phyloP scores from a whole-genome alignment of 352 stramenopile genomes.

The Phytophthora kernoviae region DNA sequence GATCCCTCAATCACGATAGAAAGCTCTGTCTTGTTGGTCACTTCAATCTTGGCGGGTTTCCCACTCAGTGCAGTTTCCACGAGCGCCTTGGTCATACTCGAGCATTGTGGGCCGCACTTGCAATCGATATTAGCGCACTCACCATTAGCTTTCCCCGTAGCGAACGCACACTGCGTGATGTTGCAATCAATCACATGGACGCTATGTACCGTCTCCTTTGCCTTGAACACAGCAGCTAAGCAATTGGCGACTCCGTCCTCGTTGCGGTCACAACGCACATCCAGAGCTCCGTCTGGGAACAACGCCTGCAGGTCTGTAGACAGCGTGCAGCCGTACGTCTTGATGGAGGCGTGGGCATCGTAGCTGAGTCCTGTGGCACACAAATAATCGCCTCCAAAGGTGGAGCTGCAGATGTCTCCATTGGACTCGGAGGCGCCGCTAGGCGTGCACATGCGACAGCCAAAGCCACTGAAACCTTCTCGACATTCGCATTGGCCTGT shows the following conservation, averaged over 20 bases:
- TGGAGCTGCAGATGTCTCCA: constrained; percentile 32
- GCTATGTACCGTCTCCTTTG: constrained; percentile 43
- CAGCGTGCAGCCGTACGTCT: constrained; percentile 75
- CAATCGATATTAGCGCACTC: constrained; percentile 61
- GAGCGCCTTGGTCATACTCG: constrained; percentile 61
- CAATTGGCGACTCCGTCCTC: constrained; percentile 41
- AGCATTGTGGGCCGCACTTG: constrained; percentile 69
- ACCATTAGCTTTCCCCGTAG: constrained; percentile 42
- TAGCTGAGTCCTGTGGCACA: constrained; percentile 64
- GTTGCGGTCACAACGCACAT: constrained; percentile 63
- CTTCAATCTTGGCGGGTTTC: constrained; percentile 63
- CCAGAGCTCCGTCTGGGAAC: constrained; percentile 69
- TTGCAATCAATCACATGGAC: constrained; percentile 78
- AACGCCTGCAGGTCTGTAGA: constrained; percentile 59
- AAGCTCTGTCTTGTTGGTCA: constrained; percentile 50
- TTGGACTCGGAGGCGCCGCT: background rate
- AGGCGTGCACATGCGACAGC: constrained; percentile 58
- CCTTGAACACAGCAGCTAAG: constrained; percentile 72
- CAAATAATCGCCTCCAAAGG: constrained; percentile 40
- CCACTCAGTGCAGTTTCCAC: constrained; percentile 70
- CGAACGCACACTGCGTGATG: constrained; percentile 58
- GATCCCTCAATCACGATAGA: constrained; percentile 73
- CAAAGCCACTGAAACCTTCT: constrained; percentile 58
- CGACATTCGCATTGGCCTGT: constrained; percentile 57
- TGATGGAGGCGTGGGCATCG: constrained; percentile 43